phyloP scores from a whole-genome alignment of 2,329 filamentous ascomycete species.

The Geosmithia morbida region DNA sequence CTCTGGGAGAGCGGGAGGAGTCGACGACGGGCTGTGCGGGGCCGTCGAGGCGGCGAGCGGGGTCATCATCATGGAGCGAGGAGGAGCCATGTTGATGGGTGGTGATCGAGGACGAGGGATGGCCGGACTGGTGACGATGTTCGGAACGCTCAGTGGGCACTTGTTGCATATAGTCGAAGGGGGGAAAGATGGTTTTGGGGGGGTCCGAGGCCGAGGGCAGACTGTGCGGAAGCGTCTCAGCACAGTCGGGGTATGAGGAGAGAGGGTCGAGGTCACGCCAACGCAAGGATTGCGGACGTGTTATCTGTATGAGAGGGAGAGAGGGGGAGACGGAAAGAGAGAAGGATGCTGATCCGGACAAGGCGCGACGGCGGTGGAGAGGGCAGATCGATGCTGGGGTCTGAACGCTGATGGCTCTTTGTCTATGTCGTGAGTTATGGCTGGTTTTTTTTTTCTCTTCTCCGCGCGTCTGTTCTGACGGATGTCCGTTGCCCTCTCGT shows the following conservation, averaged over 20 bases:
- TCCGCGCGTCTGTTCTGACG: no score
- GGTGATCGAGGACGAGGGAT: slow-evolving; percentile 14
- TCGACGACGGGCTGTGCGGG: slow-evolving; percentile 13
- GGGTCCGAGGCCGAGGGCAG: slow-evolving; percentile 13
- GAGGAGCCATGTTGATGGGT: slow-evolving; percentile 45
- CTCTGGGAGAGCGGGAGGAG: no score
- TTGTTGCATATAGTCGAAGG: slow-evolving; percentile 50
- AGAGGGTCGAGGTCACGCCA: not conserved
- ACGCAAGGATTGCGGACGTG: no score
- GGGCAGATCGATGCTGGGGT: no score
- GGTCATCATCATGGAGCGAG: slow-evolving; percentile 24
- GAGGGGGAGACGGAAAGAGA: not conserved
- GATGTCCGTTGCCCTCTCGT: no score
- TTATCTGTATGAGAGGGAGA: no score
- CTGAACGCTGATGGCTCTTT: no score
- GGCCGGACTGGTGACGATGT: slow-evolving; percentile 22
- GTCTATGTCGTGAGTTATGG: no score
- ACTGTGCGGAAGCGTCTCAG: slow-evolving; percentile 34
- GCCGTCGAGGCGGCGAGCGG: slow-evolving; percentile 10
- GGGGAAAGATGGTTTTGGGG: slow-evolving; percentile 4
- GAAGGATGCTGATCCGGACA: no score
- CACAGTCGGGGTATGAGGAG: slow-evolving; percentile 28
- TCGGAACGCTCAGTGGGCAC: slow-evolving; percentile 33
- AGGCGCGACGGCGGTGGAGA: no score
- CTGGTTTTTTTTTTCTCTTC: no score